Conservation (phyloP, 495 filamentous ascomycete species). For the Jackrogersella minutella region DNA sequence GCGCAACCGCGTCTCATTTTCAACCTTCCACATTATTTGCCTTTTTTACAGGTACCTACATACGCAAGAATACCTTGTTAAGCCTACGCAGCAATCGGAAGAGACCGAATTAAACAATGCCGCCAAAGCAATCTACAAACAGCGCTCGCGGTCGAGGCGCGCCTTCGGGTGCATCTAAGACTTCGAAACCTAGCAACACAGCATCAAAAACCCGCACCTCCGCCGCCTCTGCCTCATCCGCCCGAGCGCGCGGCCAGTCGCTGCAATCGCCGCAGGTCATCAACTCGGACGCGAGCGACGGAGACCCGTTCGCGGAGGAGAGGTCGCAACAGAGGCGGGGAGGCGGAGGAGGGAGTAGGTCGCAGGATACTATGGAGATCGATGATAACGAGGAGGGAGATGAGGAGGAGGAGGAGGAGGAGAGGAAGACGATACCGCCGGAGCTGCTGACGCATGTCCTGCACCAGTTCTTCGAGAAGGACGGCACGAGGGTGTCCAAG, state of each 20-base stretch:
- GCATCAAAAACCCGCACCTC: slow-evolving; percentile 11
- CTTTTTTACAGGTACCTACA: neutral
- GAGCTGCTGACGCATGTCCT: slow-evolving; percentile 78
- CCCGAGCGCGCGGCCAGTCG: slow-evolving; percentile 14
- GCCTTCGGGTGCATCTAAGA: slow-evolving; percentile 16
- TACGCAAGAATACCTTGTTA: neutral
- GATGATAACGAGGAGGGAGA: slow-evolving; percentile 38
- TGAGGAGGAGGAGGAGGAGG: slow-evolving; percentile 46
- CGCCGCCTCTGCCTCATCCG: slow-evolving; percentile 2
- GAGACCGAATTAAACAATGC: slow-evolving; percentile 8
- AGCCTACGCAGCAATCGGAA: neutral
- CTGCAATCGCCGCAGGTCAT: slow-evolving; percentile 9
- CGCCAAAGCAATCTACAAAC: slow-evolving; percentile 26
- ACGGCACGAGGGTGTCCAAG: slow-evolving; percentile 75
- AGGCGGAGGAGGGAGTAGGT: too few species aligned
- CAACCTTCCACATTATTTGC: neutral
- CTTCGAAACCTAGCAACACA: slow-evolving; percentile 4
- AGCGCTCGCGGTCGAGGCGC: slow-evolving; percentile 23
- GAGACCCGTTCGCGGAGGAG: slow-evolving; percentile 36
- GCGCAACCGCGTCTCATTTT: neutral
- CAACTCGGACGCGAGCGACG: slow-evolving; percentile 25
- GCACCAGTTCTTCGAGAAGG: slow-evolving; percentile 77
- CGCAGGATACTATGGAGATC: slow-evolving; percentile 35
- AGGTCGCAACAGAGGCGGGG: neutral
- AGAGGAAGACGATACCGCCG: slow-evolving; percentile 66